Evolutionary conservation across 352 stramenopile species (phyloP).

Genomic region (Saprolegnia diclina): DNA sequence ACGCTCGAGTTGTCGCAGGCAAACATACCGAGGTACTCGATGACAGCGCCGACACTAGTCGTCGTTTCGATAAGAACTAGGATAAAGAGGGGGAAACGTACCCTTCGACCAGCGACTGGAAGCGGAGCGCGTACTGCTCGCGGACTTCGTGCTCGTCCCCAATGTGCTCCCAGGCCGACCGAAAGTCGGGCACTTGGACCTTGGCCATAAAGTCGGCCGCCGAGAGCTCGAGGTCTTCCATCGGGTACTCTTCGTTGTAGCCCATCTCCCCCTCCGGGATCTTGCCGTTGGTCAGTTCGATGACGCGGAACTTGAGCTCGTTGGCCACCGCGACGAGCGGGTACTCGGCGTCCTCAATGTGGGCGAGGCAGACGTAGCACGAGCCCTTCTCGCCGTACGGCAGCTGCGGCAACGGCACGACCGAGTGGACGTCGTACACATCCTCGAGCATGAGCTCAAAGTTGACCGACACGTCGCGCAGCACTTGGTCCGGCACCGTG

Average conservation of each 20-base stretch:
- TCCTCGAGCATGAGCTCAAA: conserved; percentile 88
- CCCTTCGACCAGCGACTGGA: conserved; percentile 95
- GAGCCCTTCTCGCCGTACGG: conserved; percentile 91
- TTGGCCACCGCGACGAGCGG: conserved; percentile 88
- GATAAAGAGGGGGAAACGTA: too few species aligned
- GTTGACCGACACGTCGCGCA: conserved; percentile 92
- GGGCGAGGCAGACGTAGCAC: conserved; percentile 91
- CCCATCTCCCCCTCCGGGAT: conserved; percentile 65
- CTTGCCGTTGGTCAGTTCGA: conserved; percentile 93
- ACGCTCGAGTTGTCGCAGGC: conserved; percentile 92
- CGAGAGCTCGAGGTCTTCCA: conserved; percentile 95
- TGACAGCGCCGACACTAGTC: conserved; percentile 80
- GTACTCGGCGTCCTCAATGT: conserved; percentile 68
- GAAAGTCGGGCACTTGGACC: conserved; percentile 94
- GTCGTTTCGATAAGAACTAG: too few species aligned
- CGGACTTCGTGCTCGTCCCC: conserved; percentile 93
- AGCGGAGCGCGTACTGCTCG: conserved; percentile 95
- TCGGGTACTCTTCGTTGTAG: conserved; percentile 98
- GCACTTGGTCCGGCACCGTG: conserved; percentile 97
- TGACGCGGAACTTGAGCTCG: conserved; percentile 94
- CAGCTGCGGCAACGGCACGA: conserved; percentile 83
- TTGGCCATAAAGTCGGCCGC: conserved; percentile 97
- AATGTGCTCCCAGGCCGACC: conserved; percentile 93
- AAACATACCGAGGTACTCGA: conserved; percentile 97
- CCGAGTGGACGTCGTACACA: conserved; percentile 87